A percentile compares a stretch with the other conserved stretches of the same genome.
These are phyloP conservation scores for Candida silvatica DNA, from an alignment of 805 yeast species.

Conservation along the genomic window DNA sequence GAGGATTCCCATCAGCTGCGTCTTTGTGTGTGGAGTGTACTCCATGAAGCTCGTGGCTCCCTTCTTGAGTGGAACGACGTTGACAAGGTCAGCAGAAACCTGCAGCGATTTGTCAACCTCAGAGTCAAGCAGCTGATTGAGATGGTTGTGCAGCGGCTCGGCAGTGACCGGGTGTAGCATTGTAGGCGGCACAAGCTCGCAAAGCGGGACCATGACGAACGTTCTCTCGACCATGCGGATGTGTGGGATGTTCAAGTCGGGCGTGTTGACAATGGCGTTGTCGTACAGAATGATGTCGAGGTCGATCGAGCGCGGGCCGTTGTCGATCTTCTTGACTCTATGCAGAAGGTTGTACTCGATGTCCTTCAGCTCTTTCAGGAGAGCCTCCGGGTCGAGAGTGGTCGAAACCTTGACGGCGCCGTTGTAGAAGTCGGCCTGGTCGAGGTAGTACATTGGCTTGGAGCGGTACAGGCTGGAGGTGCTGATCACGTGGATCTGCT, in stretches of 20 bases:
- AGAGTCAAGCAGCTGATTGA: slow-evolving; percentile 32
- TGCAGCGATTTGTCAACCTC: slow-evolving; percentile 28
- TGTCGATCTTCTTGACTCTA: slow-evolving; percentile 71
- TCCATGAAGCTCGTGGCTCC: slow-evolving; percentile 21
- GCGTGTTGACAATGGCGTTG: slow-evolving; percentile 42
- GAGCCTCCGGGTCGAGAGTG: slow-evolving; percentile 48
- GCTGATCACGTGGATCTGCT: slow-evolving; percentile 38
- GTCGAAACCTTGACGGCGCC: slow-evolving; percentile 74
- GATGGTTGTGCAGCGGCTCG: slow-evolving; percentile 66
- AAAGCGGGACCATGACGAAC: slow-evolving; percentile 83
- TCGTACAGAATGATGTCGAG: slow-evolving; percentile 79
- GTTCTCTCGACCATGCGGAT: slow-evolving; percentile 80
- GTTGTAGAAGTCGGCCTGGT: slow-evolving; percentile 77
- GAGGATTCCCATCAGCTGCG: slow-evolving; percentile 78
- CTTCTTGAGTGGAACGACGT: slow-evolving; percentile 36
- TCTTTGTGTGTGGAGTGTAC: slow-evolving; percentile 45
- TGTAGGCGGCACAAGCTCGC: slow-evolving; percentile 67
- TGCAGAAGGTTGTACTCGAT: slow-evolving; percentile 69
- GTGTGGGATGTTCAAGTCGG: slow-evolving; percentile 73
- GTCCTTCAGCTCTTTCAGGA: slow-evolving; percentile 53
- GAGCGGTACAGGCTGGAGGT: slow-evolving; percentile 81
- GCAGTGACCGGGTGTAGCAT: slow-evolving; percentile 78
- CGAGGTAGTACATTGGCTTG: slow-evolving; percentile 83
- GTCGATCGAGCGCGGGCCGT: slow-evolving; percentile 91
- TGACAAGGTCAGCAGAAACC: slow-evolving; percentile 41